Evolutionary conservation across 345 rosid genomes (phyloP).

Genomic region (Gossypium stocksii): DNA sequence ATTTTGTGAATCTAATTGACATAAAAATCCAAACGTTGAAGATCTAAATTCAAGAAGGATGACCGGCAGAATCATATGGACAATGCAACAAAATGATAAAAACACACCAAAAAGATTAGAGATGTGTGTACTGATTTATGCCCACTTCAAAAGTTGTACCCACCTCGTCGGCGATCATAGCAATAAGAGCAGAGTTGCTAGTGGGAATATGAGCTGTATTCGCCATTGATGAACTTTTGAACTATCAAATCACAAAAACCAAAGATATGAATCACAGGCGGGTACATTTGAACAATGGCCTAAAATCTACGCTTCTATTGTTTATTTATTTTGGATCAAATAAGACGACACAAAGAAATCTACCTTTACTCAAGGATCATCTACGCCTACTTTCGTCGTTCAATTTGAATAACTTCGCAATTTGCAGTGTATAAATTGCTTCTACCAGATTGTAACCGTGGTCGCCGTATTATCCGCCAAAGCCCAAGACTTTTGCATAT

Average conservation of each 20-base stretch:
- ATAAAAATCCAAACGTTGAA: background rate
- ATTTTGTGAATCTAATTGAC: background rate
- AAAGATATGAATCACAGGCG: background rate
- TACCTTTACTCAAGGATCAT: background rate
- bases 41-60: background rate
- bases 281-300: background rate
- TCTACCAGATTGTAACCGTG: background rate
- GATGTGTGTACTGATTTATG: background rate
- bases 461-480: background rate
- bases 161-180: conserved; percentile 83
- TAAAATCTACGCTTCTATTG: background rate
- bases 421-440: background rate
- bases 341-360: background rate
- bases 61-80: background rate
- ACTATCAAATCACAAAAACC: conserved; percentile 10
- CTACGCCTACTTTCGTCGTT: background rate
- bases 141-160: background rate
- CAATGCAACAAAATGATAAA: background rate
- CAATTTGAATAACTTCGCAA: background rate
- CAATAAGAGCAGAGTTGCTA: conserved; percentile 62
- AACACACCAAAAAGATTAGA: background rate
- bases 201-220: conserved; percentile 51
- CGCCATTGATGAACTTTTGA: conserved; percentile 38
- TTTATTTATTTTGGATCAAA: background rate
- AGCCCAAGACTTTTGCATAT: background rate